Conservation (phyloP, 176 grass and related monocot species). For the Ananas comosus region DNA sequence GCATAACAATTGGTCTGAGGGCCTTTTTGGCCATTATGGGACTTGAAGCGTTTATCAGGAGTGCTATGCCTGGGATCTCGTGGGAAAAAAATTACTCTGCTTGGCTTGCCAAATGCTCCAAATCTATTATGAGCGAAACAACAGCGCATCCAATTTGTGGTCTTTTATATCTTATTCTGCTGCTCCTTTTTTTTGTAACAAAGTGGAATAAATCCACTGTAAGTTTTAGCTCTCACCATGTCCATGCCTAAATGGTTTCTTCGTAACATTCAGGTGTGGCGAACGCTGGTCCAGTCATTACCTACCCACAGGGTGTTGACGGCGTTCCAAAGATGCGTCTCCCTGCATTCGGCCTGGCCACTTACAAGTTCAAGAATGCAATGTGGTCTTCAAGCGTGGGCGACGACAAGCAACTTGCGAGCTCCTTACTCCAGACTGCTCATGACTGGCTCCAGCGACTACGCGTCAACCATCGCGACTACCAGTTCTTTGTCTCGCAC, state of each 20-base stretch:
- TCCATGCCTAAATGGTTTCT: not conserved
- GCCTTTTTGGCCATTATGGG: not conserved
- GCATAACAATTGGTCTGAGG: too few species aligned
- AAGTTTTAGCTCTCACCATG: not conserved
- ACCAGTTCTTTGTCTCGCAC: slow-evolving; percentile 35
- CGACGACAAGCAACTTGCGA: slow-evolving; percentile 28
- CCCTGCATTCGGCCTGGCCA: slow-evolving; percentile 39
- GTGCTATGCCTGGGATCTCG: too few species aligned
- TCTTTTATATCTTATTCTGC: too few species aligned
- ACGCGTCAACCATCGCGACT: slow-evolving; percentile 34
- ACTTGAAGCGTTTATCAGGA: not conserved
- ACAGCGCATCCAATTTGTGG: too few species aligned
- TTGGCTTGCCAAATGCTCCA: too few species aligned
- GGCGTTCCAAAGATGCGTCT: slow-evolving; percentile 20
- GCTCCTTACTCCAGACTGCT: slow-evolving; percentile 31
- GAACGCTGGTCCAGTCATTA: slow-evolving; percentile 1
- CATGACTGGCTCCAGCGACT: slow-evolving; percentile 27
- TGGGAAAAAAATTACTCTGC: too few species aligned
- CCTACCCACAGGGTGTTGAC: slow-evolving; percentile 9
- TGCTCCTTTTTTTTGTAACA: not conserved
- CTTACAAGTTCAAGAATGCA: slow-evolving; percentile 43
- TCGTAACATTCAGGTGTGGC: slow-evolving; percentile 16
- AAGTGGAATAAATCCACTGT: not conserved
- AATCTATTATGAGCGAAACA: too few species aligned
- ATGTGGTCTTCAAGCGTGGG: slow-evolving; percentile 32